A percentile compares a stretch with the other conserved stretches of the same genome.
Conservation (phyloP, 257 asterid species). For the Solanum bulbocastanum region DNA sequence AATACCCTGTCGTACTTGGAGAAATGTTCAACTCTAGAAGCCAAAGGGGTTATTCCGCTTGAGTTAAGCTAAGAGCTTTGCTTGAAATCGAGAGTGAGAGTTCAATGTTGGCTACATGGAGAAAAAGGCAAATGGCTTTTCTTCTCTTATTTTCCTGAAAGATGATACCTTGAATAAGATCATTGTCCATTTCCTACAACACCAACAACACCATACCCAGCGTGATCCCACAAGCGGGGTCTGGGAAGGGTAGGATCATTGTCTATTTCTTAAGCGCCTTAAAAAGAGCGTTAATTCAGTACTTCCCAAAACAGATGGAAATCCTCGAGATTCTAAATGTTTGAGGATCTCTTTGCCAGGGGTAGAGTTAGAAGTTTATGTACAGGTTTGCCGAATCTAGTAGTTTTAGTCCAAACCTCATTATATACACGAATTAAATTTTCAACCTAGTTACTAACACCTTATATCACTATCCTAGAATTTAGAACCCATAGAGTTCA, state of each 20-base stretch:
- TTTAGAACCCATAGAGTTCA: background rate
- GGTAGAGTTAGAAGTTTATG: background rate
- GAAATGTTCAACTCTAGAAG: background rate
- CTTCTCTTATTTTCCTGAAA: background rate
- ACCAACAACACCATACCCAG: background rate
- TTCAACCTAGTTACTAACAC: background rate
- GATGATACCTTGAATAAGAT: background rate
- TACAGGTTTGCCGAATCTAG: background rate
- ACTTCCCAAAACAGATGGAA: background rate
- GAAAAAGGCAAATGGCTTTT: background rate
- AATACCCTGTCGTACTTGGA: background rate
- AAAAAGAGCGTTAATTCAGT: background rate
- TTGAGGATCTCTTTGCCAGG: background rate
- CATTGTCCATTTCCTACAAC: background rate
- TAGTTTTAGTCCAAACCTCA: background rate
- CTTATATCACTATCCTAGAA: background rate
- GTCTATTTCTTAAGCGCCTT: background rate
- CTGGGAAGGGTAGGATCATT: background rate
- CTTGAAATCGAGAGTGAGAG: background rate
- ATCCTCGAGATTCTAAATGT: background rate
- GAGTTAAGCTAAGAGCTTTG: background rate
- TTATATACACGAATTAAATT: background rate
- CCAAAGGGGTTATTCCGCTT: background rate
- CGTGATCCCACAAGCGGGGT: background rate
- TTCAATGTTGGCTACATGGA: background rate